A percentile compares a stretch with the other conserved stretches of the same genome.
phyloP scores from a whole-genome alignment of 169 alveolate genomes.

The Babesia sp. region DNA sequence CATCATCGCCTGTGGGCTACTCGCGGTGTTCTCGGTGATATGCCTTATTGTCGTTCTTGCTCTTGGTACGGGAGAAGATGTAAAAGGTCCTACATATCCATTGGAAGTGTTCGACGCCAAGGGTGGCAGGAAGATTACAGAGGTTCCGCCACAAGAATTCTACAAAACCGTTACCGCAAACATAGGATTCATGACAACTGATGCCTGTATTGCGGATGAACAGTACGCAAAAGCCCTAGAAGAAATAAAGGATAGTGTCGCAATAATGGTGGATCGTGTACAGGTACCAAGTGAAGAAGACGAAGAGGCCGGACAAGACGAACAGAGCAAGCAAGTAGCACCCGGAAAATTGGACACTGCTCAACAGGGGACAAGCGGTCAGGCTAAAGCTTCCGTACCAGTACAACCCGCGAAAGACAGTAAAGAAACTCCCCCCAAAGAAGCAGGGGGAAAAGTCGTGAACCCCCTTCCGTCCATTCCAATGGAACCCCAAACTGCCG shows the following conservation, averaged over 20 bases:
- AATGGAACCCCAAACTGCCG: too few relatives aligned
- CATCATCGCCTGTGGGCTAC: not conserved
- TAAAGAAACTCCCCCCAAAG: too few relatives aligned
- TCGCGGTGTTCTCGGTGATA: not conserved
- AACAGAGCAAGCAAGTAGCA: not conserved
- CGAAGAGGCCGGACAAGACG: not conserved
- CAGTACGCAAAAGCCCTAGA: too few relatives aligned
- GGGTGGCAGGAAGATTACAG: not conserved
- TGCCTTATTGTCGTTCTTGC: conserved; percentile 16
- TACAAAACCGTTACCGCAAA: not conserved
- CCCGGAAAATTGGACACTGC: not conserved
- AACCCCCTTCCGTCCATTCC: too few relatives aligned
- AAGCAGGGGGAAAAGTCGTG: too few relatives aligned
- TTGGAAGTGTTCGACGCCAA: not conserved
- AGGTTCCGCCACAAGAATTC: not conserved
- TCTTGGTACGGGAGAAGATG: not conserved
- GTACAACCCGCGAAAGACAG: too few relatives aligned
- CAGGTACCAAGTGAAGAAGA: not conserved
- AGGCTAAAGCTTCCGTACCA: too few relatives aligned
- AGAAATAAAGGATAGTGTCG: not conserved
- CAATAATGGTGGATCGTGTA: not conserved
- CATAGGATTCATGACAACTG: not conserved
- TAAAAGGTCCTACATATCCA: not conserved
- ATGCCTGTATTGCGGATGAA: not conserved
- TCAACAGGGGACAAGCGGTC: not conserved